These are phyloP conservation scores for Strigomonas galati DNA, from an alignment of 208 protist genomes.

Conservation along the genomic window DNA sequence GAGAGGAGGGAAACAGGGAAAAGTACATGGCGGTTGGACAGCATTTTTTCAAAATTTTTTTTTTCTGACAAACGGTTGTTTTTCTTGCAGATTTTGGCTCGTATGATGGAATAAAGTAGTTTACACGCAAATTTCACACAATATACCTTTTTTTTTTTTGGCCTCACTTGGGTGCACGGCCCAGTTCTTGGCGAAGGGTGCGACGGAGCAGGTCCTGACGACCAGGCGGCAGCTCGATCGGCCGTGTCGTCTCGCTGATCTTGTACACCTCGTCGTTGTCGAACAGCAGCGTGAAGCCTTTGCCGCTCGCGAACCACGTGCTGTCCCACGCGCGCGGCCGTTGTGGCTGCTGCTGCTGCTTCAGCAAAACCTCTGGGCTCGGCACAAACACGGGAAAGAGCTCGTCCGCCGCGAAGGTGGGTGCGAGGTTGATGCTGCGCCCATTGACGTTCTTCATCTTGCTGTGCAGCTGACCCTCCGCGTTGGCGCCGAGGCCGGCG, in stretches of 20 bases:
- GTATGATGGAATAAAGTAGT: no score
- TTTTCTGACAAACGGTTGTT: no score
- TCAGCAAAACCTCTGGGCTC: constrained; percentile 2
- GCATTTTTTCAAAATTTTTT: not conserved
- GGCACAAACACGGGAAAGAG: constrained; percentile 46
- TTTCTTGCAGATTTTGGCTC: not conserved
- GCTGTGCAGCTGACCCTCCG: constrained; percentile 64
- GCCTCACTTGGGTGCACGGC: constrained; percentile 6
- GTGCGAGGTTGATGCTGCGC: constrained; percentile 47
- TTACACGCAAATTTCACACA: no score
- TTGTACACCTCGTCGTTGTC: constrained; percentile 49
- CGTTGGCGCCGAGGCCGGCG: constrained; percentile 54
- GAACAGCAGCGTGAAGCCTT: constrained; percentile 57
- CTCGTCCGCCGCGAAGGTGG: constrained; percentile 26
- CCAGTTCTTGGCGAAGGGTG: constrained; percentile 6
- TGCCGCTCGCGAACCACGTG: constrained; percentile 37
- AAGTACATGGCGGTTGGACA: not conserved
- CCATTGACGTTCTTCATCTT: constrained; percentile 27
- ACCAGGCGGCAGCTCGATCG: constrained; percentile 55
- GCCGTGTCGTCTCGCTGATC: constrained; percentile 23
- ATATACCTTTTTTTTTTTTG: not conserved
- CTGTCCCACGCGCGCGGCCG: not conserved
- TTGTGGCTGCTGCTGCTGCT: not conserved
- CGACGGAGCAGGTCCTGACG: constrained; percentile 8
- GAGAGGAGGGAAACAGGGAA: not conserved